Conservation (phyloP, 352 stramenopile species). For the Pythium diclinum region DNA sequence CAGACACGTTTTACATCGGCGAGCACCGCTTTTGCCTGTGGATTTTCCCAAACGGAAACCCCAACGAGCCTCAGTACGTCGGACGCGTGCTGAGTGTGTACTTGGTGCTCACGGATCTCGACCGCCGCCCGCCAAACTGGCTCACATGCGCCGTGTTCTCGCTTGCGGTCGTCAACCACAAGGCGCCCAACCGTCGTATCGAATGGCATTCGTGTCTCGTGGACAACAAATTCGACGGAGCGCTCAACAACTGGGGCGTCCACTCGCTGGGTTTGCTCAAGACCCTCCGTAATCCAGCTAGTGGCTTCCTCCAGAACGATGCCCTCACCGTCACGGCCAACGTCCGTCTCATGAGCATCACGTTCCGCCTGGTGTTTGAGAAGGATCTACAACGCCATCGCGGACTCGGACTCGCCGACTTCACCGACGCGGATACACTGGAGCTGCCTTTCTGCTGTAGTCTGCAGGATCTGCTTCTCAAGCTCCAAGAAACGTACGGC, state of each 20-base stretch:
- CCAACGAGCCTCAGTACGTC: slow-evolving; percentile 70
- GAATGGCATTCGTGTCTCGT: slow-evolving; percentile 80
- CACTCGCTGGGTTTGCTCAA: slow-evolving; percentile 65
- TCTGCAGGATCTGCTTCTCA: slow-evolving; percentile 47
- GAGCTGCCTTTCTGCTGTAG: slow-evolving; percentile 70
- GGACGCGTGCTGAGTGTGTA: slow-evolving; percentile 72
- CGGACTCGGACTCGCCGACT: slow-evolving; percentile 53
- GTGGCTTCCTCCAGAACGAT: slow-evolving; percentile 46
- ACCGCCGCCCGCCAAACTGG: slow-evolving; percentile 50
- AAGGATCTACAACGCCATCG: slow-evolving; percentile 46
- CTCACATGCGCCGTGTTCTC: slow-evolving; percentile 81
- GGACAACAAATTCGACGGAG: slow-evolving; percentile 78
- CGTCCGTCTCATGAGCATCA: slow-evolving; percentile 77
- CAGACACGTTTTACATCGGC: slow-evolving; percentile 66
- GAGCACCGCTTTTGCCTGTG: slow-evolving; percentile 77
- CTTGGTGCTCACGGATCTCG: slow-evolving; percentile 72
- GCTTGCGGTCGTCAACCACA: slow-evolving; percentile 54
- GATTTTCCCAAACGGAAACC: slow-evolving; percentile 80
- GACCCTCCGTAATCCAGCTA: slow-evolving; percentile 49
- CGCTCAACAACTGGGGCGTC: slow-evolving; percentile 81
- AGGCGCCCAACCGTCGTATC: slow-evolving; percentile 42
- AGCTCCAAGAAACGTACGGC: slow-evolving; percentile 32
- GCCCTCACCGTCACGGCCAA: slow-evolving; percentile 62
- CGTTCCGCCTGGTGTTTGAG: slow-evolving; percentile 69
- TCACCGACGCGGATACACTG: slow-evolving; percentile 43